Evolutionary conservation across 805 yeast species (phyloP).

Genomic region (Yamadazyma akitaensis): DNA sequence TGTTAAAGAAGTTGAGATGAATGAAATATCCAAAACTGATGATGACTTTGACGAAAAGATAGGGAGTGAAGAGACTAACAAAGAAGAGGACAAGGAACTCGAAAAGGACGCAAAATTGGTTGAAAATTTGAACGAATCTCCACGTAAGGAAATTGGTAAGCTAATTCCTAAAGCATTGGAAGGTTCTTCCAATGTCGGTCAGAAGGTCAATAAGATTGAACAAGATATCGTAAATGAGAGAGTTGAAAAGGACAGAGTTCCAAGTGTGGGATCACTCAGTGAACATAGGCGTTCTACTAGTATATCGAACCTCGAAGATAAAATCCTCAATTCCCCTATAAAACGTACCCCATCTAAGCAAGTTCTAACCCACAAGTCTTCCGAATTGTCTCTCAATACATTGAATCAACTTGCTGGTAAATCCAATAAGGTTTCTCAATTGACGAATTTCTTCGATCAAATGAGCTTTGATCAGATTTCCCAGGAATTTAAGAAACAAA

Average conservation of each 20-base stretch:
- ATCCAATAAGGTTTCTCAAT: slow-evolving; percentile 49
- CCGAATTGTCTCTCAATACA: slow-evolving; percentile 15
- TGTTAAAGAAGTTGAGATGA: slow-evolving; percentile 18
- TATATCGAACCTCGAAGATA: not conserved
- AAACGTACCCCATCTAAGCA: slow-evolving; percentile 6
- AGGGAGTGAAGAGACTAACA: not conserved
- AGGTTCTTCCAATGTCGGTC: slow-evolving; percentile 14
- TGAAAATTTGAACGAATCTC: slow-evolving; percentile 15
- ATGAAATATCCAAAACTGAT: slow-evolving; percentile 14
- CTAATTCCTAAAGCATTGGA: slow-evolving; percentile 23
- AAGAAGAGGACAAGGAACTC: not conserved
- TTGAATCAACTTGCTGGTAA: not conserved
- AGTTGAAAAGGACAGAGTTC: not conserved
- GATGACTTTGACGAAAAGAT: slow-evolving; percentile 5
- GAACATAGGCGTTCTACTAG: not conserved
- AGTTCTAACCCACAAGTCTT: slow-evolving; percentile 11
- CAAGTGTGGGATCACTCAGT: not conserved
- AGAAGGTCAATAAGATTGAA: slow-evolving; percentile 29
- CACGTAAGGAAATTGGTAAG: slow-evolving; percentile 15
- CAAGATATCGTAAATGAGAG: slow-evolving; percentile 18
- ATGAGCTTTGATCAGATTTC: slow-evolving; percentile 80
- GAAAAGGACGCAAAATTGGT: slow-evolving; percentile 2
- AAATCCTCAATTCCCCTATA: not conserved
- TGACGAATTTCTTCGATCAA: slow-evolving; percentile 67
- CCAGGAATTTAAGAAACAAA: slow-evolving; percentile 79